Evolutionary conservation across 2,329 filamentous ascomycete genomes (phyloP).

Genomic region (Coniochaeta sp.): DNA sequence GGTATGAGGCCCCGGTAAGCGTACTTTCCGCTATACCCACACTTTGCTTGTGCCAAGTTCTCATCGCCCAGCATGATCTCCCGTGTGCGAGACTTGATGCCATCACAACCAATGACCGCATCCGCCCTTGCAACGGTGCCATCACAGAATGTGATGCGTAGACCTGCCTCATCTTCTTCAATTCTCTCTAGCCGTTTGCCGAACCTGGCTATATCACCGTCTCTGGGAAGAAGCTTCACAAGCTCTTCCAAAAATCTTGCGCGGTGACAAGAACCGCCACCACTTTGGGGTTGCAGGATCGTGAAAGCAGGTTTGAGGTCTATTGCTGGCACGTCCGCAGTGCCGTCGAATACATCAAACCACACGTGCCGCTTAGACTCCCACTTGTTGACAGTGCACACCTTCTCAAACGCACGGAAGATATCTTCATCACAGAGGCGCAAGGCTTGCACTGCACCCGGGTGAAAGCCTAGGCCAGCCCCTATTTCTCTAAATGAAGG

Average conservation of each 20-base stretch:
- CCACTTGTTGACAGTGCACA: constrained; percentile 17
- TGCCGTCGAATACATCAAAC: constrained; percentile 19
- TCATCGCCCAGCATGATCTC: constrained; percentile 41
- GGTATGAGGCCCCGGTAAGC: constrained; percentile 41
- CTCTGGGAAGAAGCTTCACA: constrained; percentile 13
- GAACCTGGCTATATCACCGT: constrained; percentile 13
- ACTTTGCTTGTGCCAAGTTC: constrained; percentile 29
- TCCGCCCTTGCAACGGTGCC: constrained; percentile 19
- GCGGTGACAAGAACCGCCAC: constrained; percentile 16
- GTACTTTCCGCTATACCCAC: constrained; percentile 45
- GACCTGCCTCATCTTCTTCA: constrained; percentile 9
- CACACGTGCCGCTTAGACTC: constrained; percentile 12
- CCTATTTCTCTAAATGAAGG: constrained; percentile 25
- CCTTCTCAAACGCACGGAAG: constrained; percentile 17
- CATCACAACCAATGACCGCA: constrained; percentile 48
- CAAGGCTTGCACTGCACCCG: constrained; percentile 25
- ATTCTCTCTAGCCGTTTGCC: constrained; percentile 20
- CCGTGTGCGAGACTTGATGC: constrained; percentile 49
- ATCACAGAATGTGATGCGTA: constrained; percentile 16
- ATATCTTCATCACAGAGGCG: constrained; percentile 18
- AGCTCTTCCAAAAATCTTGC: constrained; percentile 18
- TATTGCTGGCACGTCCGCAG: constrained; percentile 4
- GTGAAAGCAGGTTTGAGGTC: constrained; percentile 12
- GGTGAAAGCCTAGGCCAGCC: constrained; percentile 26
- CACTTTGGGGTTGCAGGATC: constrained; percentile 7